Evolutionary conservation across 495 filamentous ascomycete species (phyloP), one percentile per base, ranked within the genome.

Genomic region (Oidiodendron maius): DNA sequence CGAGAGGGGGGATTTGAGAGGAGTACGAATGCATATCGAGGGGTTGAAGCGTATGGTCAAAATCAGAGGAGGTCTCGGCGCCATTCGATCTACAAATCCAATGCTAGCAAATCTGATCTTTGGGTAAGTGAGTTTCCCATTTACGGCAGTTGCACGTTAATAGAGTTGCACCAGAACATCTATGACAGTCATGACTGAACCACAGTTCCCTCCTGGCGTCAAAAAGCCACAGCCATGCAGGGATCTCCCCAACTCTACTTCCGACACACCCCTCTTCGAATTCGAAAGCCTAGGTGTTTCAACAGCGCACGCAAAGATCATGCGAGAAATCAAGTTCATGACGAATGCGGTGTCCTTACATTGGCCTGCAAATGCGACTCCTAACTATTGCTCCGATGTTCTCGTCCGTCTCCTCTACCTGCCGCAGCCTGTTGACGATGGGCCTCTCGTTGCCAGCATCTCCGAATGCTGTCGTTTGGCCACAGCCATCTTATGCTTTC

Each of bases 11-110:
- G 50, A 54, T 36, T 25, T 56, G 11, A 46, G 42, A 10, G 56
- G 51, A 28, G 46, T 64, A 42, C 50, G 53, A 39, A 54, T 58
- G 39, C 61, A 64, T 38, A 41, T 64, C 23, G 22, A 39, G 9
- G 59, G 59, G 2, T 26, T 64, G 5, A 47, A 43, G 20, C 38
- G 50, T 23, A 51, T 64, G 28, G 50, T 60, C 10, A 18, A 34
- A 9, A 13, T 51, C 11, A 35, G 51, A 4, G 56, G 54, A 3
- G 53, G 59, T 25, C 32, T 52, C 3, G 21, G 25, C 22, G 40
- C 23, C 1, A 51, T 56, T 10, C 46, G 42, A 12, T 50, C 25
- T 3, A 48, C 44, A 11, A 44, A 55, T 50, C 51, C 22, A 3
- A 41, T 37, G 32, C 37, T 30, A 13, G 16, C 25, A 3, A 46